Conservation (phyloP, 2,329 filamentous ascomycete genomes). For the Thermoascus crustaceus region DNA sequence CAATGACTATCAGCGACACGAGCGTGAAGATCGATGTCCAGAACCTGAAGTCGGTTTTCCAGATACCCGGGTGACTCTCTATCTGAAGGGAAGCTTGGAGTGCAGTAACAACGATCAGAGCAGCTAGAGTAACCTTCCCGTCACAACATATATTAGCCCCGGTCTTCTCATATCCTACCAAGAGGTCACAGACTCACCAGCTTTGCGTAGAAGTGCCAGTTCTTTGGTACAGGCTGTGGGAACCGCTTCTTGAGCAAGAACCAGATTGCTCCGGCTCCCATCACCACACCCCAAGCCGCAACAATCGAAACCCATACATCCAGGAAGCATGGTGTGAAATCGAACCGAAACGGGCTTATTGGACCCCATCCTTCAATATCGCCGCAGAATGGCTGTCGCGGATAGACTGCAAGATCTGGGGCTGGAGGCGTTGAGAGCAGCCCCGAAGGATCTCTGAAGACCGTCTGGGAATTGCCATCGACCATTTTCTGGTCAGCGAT, state of each 20-base stretch:
- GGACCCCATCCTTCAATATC: conserved; percentile 95
- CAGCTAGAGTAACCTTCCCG: conserved; percentile 52
- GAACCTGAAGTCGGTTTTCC: conserved; percentile 76
- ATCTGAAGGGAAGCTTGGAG: conserved; percentile 72
- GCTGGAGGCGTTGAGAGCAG: conserved; percentile 10
- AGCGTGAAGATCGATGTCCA: conserved; percentile 70
- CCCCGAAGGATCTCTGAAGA: conserved; percentile 13
- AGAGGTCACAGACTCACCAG: conserved; percentile 50
- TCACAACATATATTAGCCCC: neutral
- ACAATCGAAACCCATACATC: conserved; percentile 80
- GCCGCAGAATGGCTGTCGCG: conserved; percentile 66
- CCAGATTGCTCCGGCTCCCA: conserved; percentile 70
- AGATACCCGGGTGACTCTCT: conserved; percentile 57
- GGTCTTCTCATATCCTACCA: neutral
- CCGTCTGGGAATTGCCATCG: conserved; percentile 15
- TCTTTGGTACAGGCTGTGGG: conserved; percentile 61
- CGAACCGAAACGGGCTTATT: conserved; percentile 74
- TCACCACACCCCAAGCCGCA: conserved; percentile 68
- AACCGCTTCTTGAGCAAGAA: conserved; percentile 65
- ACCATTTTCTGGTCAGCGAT: conserved; percentile 14
- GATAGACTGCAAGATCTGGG: conserved; percentile 14
- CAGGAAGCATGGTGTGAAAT: conserved; percentile 96
- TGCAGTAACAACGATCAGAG: conserved; percentile 59
- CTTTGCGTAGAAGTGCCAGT: conserved; percentile 90
- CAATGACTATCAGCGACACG: conserved; percentile 64